Evolutionary conservation across 495 filamentous ascomycete species (phyloP), one percentile per base, ranked within the genome.

Genomic region (Cudoniella acicularis): DNA sequence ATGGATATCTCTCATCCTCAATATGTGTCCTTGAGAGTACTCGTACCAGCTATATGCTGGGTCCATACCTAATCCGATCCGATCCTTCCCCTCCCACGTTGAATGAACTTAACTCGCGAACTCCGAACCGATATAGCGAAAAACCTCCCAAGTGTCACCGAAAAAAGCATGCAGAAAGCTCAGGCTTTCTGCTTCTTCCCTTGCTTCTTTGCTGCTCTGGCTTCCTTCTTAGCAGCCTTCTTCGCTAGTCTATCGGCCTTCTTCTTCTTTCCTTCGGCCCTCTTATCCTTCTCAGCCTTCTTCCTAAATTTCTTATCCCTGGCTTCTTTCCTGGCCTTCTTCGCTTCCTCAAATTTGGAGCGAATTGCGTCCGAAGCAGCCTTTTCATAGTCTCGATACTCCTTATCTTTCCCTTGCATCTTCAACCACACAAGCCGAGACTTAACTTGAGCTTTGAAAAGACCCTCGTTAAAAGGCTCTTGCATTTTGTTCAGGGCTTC

Each of bases 381-480:
- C 40, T 58, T 30, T 27, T 66, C 17, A 23, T 69, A 69, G 21
- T 57, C 55, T 4, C 22, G 40, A 46, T 59, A 48, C 52, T 69
- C 66, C 1, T 56, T 48, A 16, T 59, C 54, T 11, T 69, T 66
- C 22, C 66, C 66, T 24, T 62, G 63, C 36, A 69, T 23, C 49
- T 65, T 66, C 47, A 69, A 42, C 66, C 63, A 66, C 0, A 60
- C 2, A 49, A 69, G 64, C 59, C 61, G 66, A 2, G 63, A 61
- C 13, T 57, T 53, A 17, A 69, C 49, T 47, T 69, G 66, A 42
- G 66, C 66, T 25, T 45, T 62, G 23, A 66, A 40, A 16, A 69
- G 18, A 0, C 51, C 55, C 1, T 56, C 52, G 24, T 65, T 53
- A 8, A 63, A 17, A n/a, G 59, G 65, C 18, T 64, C 59, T 26